phyloP scores from a whole-genome alignment of 768 basidiomycete genomes.

The Boletus tomentosulus region DNA sequence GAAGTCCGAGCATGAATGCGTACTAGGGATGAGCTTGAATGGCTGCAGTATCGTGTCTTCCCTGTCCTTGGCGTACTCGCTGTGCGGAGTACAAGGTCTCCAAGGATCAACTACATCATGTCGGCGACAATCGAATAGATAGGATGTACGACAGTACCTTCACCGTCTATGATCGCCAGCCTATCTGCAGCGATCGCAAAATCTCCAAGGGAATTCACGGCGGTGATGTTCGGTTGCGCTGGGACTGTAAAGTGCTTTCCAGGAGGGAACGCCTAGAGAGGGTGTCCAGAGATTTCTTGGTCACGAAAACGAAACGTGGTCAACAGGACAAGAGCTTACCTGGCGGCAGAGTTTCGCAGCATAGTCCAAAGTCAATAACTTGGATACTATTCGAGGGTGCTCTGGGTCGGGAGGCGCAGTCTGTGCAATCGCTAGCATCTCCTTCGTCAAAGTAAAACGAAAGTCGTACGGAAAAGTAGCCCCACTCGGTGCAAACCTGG shows the following conservation, averaged over 20 bases:
- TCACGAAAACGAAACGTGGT: background rate
- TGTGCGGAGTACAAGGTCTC: slow-evolving; percentile 83
- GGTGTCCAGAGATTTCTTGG: background rate
- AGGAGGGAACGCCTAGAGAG: slow-evolving; percentile 63
- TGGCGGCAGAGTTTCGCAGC: slow-evolving; percentile 64
- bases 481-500: slow-evolving; percentile 95
- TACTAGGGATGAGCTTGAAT: slow-evolving; percentile 84
- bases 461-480: slow-evolving; percentile 73
- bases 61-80: slow-evolving; percentile 62
- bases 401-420: slow-evolving; percentile 70
- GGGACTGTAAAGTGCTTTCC: slow-evolving; percentile 76
- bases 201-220: slow-evolving; percentile 81
- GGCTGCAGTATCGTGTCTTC: slow-evolving; percentile 70
- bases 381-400: slow-evolving; percentile 75
- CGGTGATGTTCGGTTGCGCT: slow-evolving; percentile 68
- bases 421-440: slow-evolving; percentile 32
- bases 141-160: slow-evolving; percentile 42
- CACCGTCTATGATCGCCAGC: slow-evolving; percentile 85
- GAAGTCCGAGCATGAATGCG: slow-evolving; percentile 21
- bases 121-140: background rate
- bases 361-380: slow-evolving; percentile 68
- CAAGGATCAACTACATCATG: slow-evolving; percentile 74
- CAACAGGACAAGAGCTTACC: slow-evolving; percentile 30
- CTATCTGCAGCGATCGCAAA: slow-evolving; percentile 77
- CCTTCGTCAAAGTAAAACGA: background rate